A percentile compares a stretch with the other conserved stretches of the same genome.
phyloP scores from a whole-genome alignment of 1,284 basidiomycete species.

The Ganoderma leucocontextum region DNA sequence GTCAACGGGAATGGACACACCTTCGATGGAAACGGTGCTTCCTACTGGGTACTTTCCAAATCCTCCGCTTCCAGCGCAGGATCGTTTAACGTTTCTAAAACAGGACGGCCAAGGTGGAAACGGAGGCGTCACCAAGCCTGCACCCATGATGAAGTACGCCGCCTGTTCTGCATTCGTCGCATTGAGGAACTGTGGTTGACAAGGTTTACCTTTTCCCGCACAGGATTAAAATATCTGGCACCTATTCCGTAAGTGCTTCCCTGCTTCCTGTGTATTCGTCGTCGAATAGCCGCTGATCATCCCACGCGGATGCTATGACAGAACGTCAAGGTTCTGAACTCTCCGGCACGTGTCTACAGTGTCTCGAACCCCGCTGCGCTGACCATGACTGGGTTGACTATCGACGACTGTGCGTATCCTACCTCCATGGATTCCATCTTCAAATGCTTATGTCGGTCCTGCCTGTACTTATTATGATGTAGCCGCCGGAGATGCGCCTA shows the following conservation, averaged over 20 bases:
- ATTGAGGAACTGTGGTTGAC: conserved; percentile 9
- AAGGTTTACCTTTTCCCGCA: conserved; percentile 10
- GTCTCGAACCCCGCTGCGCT: conserved; percentile 44
- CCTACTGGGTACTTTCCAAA: conserved; percentile 44
- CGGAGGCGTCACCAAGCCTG: conserved; percentile 49
- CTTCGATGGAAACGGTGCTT: conserved; percentile 50
- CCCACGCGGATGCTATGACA: conserved; percentile 20
- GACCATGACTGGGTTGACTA: conserved; percentile 43
- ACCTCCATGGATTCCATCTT: not conserved
- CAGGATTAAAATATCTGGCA: conserved; percentile 64
- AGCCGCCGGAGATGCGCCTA: conserved; percentile 51
- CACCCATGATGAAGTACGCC: conserved; percentile 47
- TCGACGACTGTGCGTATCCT: conserved; percentile 46
- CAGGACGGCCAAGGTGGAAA: conserved; percentile 50
- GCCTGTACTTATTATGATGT: not conserved
- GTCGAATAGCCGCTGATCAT: conserved; percentile 2
- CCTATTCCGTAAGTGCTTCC: conserved; percentile 47
- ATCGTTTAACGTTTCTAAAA: not conserved
- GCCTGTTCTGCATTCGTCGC: not conserved
- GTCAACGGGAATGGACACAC: conserved; percentile 53
- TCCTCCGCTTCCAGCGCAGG: not conserved
- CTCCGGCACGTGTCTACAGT: conserved; percentile 46
- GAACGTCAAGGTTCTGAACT: conserved; percentile 50
- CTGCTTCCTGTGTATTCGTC: not conserved
- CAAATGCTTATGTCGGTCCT: not conserved